Conservation (phyloP, 2,329 filamentous ascomycete genomes). For the Curvularia sp. region DNA sequence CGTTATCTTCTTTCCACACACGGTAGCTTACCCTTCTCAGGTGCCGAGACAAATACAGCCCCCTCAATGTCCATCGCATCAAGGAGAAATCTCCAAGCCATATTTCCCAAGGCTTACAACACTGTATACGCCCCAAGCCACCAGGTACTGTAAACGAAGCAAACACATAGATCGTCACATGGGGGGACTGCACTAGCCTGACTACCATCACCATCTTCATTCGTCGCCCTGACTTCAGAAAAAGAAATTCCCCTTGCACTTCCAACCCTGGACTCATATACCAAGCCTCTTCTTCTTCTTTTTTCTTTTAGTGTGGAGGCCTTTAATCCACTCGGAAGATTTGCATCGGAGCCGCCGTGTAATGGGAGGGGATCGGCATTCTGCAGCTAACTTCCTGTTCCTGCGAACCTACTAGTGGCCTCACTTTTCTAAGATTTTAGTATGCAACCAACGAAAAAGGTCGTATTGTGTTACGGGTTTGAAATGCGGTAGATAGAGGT, state of each 20-base stretch:
- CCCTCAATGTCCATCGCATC: too few relatives aligned
- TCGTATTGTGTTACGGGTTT: not conserved
- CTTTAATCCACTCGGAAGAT: not conserved
- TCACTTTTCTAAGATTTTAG: not conserved
- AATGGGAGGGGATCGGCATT: not conserved
- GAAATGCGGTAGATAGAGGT: not conserved
- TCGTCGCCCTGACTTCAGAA: not conserved
- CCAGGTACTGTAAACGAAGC: not conserved
- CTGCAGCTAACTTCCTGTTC: not conserved
- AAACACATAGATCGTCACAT: not conserved
- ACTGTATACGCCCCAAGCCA: not conserved
- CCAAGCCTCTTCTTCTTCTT: not conserved
- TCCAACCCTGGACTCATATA: not conserved
- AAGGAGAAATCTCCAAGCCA: too few relatives aligned
- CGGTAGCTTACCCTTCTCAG: too few relatives aligned
- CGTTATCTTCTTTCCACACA: too few relatives aligned
- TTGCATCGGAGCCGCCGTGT: not conserved
- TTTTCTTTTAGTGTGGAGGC: not conserved
- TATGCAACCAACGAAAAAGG: not conserved
- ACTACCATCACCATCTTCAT: not conserved
- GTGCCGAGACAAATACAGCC: not conserved
- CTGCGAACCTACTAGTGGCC: not conserved
- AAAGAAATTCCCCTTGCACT: too few relatives aligned
- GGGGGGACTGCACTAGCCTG: too few relatives aligned
- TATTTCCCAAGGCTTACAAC: not conserved